Percentiles rank a stretch among this genome's conserved stretches.
Conservation (phyloP, 495 filamentous ascomycete genomes). For the Xylaria cubensis region DNA sequence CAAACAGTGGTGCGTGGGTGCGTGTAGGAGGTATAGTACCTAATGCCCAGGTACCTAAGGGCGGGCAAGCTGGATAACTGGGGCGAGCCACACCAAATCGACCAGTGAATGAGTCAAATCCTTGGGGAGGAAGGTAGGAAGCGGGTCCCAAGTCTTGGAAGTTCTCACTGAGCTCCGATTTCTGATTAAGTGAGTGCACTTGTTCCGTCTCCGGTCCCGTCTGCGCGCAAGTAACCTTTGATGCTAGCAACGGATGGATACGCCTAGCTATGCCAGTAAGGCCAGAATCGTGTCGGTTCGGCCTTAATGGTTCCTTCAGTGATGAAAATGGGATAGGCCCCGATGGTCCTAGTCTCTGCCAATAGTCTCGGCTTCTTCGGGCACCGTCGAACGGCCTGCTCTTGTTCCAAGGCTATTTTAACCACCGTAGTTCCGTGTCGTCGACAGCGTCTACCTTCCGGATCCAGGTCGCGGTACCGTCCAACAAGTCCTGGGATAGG, state of each 20-base stretch:
- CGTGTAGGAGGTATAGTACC: background rate
- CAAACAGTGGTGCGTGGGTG: background rate
- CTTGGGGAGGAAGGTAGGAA: constrained; percentile 8
- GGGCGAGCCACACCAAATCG: constrained; percentile 13
- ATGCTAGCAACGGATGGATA: constrained; percentile 8
- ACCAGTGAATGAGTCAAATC: constrained; percentile 21
- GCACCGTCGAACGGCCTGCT: background rate
- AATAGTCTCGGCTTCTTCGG: constrained; percentile 10
- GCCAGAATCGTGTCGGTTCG: constrained; percentile 1
- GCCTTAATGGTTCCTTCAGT: background rate
- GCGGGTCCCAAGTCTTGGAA: constrained; percentile 8
- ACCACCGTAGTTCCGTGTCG: background rate
- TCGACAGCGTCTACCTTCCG: constrained; percentile 2
- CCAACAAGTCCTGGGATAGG: background rate
- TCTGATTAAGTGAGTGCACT: constrained; percentile 2
- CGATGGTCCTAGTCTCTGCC: constrained; percentile 8
- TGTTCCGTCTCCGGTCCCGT: constrained; percentile 7
- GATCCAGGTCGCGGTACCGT: background rate
- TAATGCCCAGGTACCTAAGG: constrained; percentile 11
- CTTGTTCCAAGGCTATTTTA: constrained; percentile 7
- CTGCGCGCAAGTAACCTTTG: background rate
- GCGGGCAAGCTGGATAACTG: constrained; percentile 5
- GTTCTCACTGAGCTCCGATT: constrained; percentile 12
- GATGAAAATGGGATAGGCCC: background rate
- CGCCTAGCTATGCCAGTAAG: background rate